A percentile compares a stretch with the other conserved stretches of the same genome.
Evolutionary conservation across 495 filamentous ascomycete genomes (phyloP).

Genomic region (Penicillium cinerascens): DNA sequence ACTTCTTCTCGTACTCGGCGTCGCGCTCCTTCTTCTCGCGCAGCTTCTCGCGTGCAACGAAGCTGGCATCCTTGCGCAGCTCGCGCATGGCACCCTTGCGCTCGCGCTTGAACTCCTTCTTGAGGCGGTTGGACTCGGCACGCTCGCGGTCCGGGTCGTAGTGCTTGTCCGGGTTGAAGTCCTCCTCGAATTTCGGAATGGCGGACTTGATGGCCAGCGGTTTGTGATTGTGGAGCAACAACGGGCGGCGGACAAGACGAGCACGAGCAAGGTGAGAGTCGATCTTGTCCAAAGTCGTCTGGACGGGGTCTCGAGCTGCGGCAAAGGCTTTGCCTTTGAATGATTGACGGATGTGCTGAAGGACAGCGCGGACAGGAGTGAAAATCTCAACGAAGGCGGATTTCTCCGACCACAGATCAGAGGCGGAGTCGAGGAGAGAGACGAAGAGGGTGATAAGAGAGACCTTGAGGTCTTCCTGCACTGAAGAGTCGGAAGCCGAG

Average conservation of each 20-base stretch:
- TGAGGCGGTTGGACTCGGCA: conserved; percentile 73
- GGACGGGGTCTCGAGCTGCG: conserved; percentile 32
- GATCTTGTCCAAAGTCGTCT: conserved; percentile 41
- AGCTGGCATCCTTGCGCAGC: conserved; percentile 88
- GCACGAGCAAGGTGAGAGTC: conserved; percentile 50
- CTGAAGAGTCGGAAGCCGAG: conserved; percentile 16
- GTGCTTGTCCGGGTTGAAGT: conserved; percentile 89
- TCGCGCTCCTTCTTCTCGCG: conserved; percentile 89
- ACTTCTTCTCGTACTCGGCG: conserved; percentile 89
- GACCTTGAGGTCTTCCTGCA: conserved; percentile 51
- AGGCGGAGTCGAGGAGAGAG: conserved; percentile 54
- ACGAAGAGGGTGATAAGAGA: conserved; percentile 56
- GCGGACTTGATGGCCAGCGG: conserved; percentile 83
- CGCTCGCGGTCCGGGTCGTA: conserved; percentile 92
- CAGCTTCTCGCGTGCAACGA: conserved; percentile 84
- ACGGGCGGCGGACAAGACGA: conserved; percentile 62
- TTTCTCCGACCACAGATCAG: conserved; percentile 61
- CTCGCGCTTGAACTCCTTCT: conserved; percentile 89
- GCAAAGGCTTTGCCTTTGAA: conserved; percentile 51
- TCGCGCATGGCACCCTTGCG: conserved; percentile 92
- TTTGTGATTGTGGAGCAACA: conserved; percentile 84
- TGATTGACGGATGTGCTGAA: conserved; percentile 53
- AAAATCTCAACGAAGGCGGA: conserved; percentile 75
- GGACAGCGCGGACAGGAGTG: conserved; percentile 50
- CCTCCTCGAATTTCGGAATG: conserved; percentile 95